Conservation (phyloP, 306 rosid species). For the Vigna angularis region DNA sequence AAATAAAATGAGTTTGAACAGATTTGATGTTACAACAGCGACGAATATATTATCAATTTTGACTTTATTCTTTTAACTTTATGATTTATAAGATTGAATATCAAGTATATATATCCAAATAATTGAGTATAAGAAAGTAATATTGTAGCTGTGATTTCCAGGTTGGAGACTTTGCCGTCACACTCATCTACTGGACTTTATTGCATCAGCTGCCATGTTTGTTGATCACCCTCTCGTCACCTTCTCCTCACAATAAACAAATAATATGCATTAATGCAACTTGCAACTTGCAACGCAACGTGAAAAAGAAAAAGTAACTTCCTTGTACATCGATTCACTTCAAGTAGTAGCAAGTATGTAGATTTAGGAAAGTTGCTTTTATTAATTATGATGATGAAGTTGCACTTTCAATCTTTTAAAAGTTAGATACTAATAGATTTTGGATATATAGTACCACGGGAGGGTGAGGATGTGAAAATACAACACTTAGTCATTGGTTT, state of each 20-base stretch:
- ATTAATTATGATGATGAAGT: background rate
- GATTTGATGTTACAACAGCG: too few species aligned
- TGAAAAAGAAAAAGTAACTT: background rate
- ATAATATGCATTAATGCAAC: background rate
- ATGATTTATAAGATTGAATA: too few species aligned
- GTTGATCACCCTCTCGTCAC: background rate
- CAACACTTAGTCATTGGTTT: background rate
- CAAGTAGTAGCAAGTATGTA: background rate
- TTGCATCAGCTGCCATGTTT: slow-evolving; percentile 43
- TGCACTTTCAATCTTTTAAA: slow-evolving; percentile 34
- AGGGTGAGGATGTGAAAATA: background rate
- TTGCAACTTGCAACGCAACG: slow-evolving; percentile 35
- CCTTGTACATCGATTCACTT: slow-evolving; percentile 5
- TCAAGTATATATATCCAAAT: background rate
- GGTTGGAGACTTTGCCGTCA: background rate
- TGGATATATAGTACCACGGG: slow-evolving; percentile 3
- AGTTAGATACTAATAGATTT: background rate
- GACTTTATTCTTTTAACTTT: background rate
- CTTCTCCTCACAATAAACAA: slow-evolving; percentile 2
- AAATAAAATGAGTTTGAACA: too few species aligned
- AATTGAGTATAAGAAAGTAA: background rate
- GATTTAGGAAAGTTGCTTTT: slow-evolving; percentile 5
- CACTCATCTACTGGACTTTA: slow-evolving; percentile 33
- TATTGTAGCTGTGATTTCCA: background rate
- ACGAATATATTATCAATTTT: background rate